phyloP scores from a whole-genome alignment of 768 basidiomycete genomes.

The Suillus weaverae region DNA sequence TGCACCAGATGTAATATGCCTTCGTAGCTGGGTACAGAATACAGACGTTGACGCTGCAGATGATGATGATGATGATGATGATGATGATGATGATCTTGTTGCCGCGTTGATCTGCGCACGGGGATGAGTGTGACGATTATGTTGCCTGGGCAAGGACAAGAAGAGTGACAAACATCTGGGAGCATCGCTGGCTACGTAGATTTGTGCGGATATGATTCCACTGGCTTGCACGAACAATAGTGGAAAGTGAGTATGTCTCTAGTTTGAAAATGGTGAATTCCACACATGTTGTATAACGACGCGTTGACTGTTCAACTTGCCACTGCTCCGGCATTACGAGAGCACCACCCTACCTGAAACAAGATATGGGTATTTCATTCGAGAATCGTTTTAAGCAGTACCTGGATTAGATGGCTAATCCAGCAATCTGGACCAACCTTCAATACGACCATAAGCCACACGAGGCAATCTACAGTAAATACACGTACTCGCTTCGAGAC shows the following conservation, averaged over 20 bases:
- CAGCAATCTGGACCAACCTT: conserved; percentile 63
- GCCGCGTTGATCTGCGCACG: conserved; percentile 49
- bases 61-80: conserved; percentile 51
- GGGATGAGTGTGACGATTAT: neutral
- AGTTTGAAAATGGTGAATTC: neutral
- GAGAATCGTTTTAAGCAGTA: conserved; percentile 5
- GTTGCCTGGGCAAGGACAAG: no score
- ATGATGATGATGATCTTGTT: conserved; percentile 57
- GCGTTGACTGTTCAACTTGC: conserved; percentile 61
- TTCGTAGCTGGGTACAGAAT: conserved; percentile 56
- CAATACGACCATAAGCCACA: neutral
- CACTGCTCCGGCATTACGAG: conserved; percentile 58
- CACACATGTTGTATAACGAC: conserved; percentile 57
- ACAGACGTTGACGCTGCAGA: conserved; percentile 50
- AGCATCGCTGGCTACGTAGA: conserved; percentile 59
- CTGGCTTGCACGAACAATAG: conserved; percentile 45
- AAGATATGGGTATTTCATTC: neutral
- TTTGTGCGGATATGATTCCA: conserved; percentile 48
- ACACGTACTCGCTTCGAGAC: conserved; percentile 53
- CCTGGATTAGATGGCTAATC: conserved; percentile 57
- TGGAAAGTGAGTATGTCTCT: neutral
- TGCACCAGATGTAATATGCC: conserved; percentile 58
- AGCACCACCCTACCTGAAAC: conserved; percentile 52
- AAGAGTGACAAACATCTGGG: conserved; percentile 45
- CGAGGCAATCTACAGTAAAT: neutral